Percentiles rank a stretch among this genome's conserved stretches.
Evolutionary conservation across 768 basidiomycete species (phyloP).

Genomic region (Mycena rosella): DNA sequence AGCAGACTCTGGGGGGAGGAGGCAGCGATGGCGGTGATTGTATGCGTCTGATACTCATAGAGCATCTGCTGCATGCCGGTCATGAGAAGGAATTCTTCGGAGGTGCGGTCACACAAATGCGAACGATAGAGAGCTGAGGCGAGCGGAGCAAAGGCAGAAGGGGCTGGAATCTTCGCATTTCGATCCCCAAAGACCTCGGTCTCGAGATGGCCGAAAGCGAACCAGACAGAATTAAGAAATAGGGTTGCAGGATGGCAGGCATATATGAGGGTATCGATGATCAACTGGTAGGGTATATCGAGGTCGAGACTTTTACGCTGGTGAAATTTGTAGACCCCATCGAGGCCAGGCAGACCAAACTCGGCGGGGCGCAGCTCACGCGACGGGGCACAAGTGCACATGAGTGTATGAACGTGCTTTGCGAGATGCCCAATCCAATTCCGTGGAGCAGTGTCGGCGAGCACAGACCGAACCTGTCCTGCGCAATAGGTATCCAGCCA

Average conservation of each 20-base stretch:
- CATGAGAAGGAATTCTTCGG: not conserved
- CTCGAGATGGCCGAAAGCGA: not conserved
- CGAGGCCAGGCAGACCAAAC: not conserved
- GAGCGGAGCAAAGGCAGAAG: not conserved
- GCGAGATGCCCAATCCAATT: not conserved
- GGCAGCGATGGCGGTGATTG: not conserved
- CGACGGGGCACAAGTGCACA: not conserved
- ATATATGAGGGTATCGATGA: not conserved
- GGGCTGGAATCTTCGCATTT: not conserved
- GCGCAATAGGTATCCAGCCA: constrained; percentile 3
- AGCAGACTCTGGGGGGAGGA: not conserved
- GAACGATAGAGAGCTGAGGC: not conserved
- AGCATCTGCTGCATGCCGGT: not conserved
- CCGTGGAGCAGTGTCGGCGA: not conserved
- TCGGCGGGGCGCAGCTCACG: not conserved
- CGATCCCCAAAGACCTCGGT: not conserved
- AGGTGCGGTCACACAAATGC: not conserved
- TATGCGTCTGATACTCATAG: not conserved
- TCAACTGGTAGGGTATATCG: not conserved
- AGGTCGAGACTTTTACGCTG: not conserved
- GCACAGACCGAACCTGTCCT: not conserved
- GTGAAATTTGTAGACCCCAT: not conserved
- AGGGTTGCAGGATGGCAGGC: not conserved
- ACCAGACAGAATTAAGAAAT: constrained; percentile 1
- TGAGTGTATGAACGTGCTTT: constrained; percentile 2